Evolutionary conservation across 192 early-diverging fungal genomes (phyloP).

Genomic region (Funneliformis mosseae): DNA sequence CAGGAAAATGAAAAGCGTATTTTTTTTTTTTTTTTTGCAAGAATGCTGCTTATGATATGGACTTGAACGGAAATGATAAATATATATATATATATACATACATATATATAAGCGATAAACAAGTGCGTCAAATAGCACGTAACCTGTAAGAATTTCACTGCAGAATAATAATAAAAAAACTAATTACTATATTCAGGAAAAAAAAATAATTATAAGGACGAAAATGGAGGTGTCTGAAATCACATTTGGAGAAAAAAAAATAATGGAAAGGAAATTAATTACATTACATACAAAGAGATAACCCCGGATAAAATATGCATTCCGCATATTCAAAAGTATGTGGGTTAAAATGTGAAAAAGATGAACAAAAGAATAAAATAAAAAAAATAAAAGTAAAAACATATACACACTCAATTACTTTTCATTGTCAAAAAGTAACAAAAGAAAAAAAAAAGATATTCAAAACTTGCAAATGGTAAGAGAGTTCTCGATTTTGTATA

Average conservation of each 20-base stretch:
- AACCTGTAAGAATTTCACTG: not conserved
- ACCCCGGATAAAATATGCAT: not conserved
- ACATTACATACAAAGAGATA: constrained; percentile 20
- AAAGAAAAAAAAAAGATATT: not conserved
- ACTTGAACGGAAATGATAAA: too few relatives aligned
- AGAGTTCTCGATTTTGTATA: not conserved
- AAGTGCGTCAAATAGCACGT: not conserved
- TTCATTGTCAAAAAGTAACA: not conserved
- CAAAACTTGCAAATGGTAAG: not conserved
- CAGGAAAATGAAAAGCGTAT: not conserved
- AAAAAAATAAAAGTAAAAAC: constrained; percentile 31
- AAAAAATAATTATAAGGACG: not conserved
- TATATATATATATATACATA: too few relatives aligned
- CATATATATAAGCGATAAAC: too few relatives aligned
- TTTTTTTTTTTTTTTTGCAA: not conserved
- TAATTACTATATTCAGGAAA: not conserved
- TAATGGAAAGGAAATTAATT: not conserved
- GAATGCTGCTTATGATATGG: too few relatives aligned
- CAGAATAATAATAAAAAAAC: not conserved
- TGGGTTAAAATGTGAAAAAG: not conserved
- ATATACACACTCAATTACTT: not conserved
- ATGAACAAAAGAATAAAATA: constrained; percentile 1
- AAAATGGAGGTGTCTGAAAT: not conserved
- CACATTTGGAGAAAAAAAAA: not conserved
- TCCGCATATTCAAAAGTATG: not conserved